Percentiles rank a stretch among this genome's conserved stretches.
Conservation (phyloP, 2,329 filamentous ascomycete species). For the Aspergillus fumigatiaffinis region DNA sequence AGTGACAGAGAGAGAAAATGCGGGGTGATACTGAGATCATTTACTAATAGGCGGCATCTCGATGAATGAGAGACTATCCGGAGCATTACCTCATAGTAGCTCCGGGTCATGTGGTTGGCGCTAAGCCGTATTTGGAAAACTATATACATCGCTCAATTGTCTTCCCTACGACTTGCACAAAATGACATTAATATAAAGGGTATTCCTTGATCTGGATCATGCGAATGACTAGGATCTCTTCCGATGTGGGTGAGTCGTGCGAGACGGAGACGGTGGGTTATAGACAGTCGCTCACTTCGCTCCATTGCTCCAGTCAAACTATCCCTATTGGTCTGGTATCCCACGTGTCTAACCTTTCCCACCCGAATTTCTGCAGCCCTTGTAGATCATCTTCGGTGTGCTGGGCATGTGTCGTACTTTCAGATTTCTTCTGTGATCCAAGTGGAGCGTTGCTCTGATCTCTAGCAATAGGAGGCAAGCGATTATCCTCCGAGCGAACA, state of each 20-base stretch:
- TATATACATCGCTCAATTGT: background rate
- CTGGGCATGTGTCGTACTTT: background rate
- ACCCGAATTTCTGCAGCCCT: slow-evolving; percentile 25
- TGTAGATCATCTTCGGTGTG: slow-evolving; percentile 13
- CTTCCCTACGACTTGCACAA: background rate
- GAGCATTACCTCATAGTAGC: background rate
- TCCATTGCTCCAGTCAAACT: slow-evolving; percentile 12
- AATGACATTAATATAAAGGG: background rate
- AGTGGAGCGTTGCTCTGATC: background rate
- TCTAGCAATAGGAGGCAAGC: background rate
- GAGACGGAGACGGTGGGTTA: background rate
- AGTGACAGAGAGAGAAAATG: background rate
- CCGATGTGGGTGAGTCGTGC: background rate
- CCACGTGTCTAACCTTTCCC: slow-evolving; percentile 27
- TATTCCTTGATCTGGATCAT: background rate
- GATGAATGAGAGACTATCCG: background rate
- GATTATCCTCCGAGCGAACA: slow-evolving; percentile 11
- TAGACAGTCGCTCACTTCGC: background rate
- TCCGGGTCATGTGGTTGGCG: background rate
- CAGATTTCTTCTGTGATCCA: background rate
- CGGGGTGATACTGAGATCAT: slow-evolving; percentile 3
- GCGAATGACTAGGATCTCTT: background rate
- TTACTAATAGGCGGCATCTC: background rate
- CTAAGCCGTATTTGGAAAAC: background rate
- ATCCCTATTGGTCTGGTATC: slow-evolving; percentile 33